Evolutionary conservation across 2,329 filamentous ascomycete genomes (phyloP), one percentile per base, ranked within the genome.

Genomic region (Neurospora sp.): DNA sequence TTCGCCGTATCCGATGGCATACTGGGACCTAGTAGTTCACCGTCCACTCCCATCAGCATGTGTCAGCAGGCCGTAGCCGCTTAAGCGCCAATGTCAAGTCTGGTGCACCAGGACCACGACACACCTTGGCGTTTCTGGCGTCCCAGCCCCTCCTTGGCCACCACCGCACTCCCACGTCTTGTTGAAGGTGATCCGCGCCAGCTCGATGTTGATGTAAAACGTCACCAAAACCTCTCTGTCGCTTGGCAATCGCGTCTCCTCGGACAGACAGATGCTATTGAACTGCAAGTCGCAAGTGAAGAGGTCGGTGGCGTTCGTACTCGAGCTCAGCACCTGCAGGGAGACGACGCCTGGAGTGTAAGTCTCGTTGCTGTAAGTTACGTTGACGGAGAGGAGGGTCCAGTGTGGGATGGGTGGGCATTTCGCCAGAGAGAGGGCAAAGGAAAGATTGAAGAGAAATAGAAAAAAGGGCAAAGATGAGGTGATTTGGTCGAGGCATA

Each of bases 331-430:
- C 8, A 71, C 23, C n/a, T 52, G 40, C 66, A 68, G 9, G 1
- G 46, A 23, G 8, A 67, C 66, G 1, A 39, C n/a, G 11, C 70
- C 52, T 0, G 70, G 70, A 2, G 52, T 71, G 23, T 68, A 67
- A 2, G 67, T 69, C 7, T 69, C 68, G 38, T 68, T 43, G 38
- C 68, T 68, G 38, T 68, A 69, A 7, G 68, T 69, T 38, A 69
- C 19, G 39, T 66, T 68, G 19, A 68, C n/a, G 6, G 66, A 38
- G 15, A 68, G 33, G 10, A 71, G 23, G 5, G 52, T 66, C 68
- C 68, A 69, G 39, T 66, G 17, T 1, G 70, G 68, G n/a, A 66
- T 19, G 7, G 23, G 23, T 10, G 52, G 23, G 8, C 6, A 17
- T 62, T 28, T 28, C 3, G 23, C 0, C 2, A 0, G 3, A 17